Base-by-base conservation (phyloP, 179 eudicot genomes). In the Camellia oleifera region DNA sequence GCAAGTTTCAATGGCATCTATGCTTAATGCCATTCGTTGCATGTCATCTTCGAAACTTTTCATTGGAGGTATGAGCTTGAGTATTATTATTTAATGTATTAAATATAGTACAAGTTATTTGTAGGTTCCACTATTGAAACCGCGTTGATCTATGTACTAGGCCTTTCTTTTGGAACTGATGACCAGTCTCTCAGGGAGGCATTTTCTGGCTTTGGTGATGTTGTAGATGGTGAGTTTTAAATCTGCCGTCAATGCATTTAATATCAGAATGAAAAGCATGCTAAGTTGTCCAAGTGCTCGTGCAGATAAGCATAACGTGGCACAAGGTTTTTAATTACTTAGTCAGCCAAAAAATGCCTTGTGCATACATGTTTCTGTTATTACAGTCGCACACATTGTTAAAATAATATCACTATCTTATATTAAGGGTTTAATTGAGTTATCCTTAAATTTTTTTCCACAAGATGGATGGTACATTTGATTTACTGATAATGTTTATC, bases 161-260 rank as follows among this genome's bases (percentile, higher is more conserved):
- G 97, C 80, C 94, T 92, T 65, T 89, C 97, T 3, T 91, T 77
- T 69, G 85, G 87, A 73, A 91, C 93, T 77, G 90, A 92, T 86
- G 92, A 89, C 40, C 75, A 80, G 68, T 78, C 87, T 17, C 83
- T 92, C 65, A 92, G 73, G 83, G 92, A 91, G 13, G 97, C 97
- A 15, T 92, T 92, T 77, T 67, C 90, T 20, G 77, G 85, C 83
- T 91, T 86, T 76, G 97, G 97, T 15, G 93, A 92, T 62, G 97
- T 92, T 48, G 58, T 67, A n/a, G 94, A 92, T 0, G 97, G 97
- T 92, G 77, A 83, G 85, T 72, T 32, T 32, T 52, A 17, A 69
- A 80, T 66, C 45, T 68, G 20, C 14, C 2, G 9, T 61, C 15
- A 10, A 13, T 50, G 60, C 10, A 63, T 64, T 63, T 18, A 4